Conservation (phyloP, 768 basidiomycete species). For the Russula sp. region DNA sequence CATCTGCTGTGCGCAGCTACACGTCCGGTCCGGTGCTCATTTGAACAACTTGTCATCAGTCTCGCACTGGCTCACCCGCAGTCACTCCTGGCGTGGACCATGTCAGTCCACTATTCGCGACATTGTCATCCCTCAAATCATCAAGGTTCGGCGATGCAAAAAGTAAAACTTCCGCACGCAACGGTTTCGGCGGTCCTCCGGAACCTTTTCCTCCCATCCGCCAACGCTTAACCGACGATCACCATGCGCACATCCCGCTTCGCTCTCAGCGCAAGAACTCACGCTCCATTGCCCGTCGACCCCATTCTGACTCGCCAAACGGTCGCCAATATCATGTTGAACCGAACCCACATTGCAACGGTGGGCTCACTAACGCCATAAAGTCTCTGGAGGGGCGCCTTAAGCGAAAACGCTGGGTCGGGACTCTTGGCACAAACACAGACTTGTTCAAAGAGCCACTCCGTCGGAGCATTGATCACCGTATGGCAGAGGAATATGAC, state of each 20-base stretch:
- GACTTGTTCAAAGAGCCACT: constrained; percentile 59
- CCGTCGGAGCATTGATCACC: constrained; percentile 52
- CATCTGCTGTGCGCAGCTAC: background rate
- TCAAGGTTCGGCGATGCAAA: constrained; percentile 25
- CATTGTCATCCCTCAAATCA: constrained; percentile 31
- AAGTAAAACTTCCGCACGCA: constrained; percentile 20
- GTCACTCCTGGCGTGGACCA: constrained; percentile 44
- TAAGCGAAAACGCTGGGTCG: constrained; percentile 58
- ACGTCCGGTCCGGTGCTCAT: constrained; percentile 20
- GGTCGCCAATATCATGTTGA: constrained; percentile 46
- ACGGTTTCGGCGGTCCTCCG: constrained; percentile 30
- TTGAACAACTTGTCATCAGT: constrained; percentile 29
- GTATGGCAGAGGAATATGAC: constrained; percentile 43
- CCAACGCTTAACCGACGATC: constrained; percentile 33
- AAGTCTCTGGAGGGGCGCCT: constrained; percentile 56
- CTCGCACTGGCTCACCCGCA: constrained; percentile 45
- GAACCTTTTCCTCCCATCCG: constrained; percentile 27
- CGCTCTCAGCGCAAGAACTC: constrained; percentile 49
- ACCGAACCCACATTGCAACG: constrained; percentile 74
- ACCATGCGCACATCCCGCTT: constrained; percentile 37
- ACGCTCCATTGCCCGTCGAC: constrained; percentile 53
- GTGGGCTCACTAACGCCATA: constrained; percentile 80
- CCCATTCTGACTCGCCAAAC: constrained; percentile 36
- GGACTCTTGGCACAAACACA: constrained; percentile 70
- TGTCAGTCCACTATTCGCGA: constrained; percentile 56